Conservation (phyloP, 495 filamentous ascomycete species). For the Oleoguttula mirabilis region DNA sequence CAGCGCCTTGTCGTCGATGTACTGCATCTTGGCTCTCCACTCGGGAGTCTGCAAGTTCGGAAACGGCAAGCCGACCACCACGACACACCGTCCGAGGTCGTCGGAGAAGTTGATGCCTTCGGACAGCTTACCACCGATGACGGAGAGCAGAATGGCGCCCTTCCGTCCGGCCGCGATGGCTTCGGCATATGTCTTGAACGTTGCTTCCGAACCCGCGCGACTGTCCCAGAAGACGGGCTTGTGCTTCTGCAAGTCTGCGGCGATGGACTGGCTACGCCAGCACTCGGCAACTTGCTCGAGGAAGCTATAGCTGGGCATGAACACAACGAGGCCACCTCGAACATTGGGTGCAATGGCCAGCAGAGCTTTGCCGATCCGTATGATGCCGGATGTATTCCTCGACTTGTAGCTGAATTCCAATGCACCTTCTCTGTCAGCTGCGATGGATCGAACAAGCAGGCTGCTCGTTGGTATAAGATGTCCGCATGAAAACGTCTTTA, state of each 20-base stretch:
- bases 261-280: constrained; percentile 49
- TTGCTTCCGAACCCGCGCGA: constrained; percentile 40
- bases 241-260: constrained; percentile 17
- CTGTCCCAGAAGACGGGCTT: constrained; percentile 32
- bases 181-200: constrained; percentile 57
- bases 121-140: constrained; percentile 89
- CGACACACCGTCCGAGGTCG: constrained; percentile 70
- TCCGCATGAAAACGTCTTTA: constrained; percentile 79
- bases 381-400: not conserved
- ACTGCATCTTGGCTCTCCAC: constrained; percentile 83
- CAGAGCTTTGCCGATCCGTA: constrained; percentile 8
- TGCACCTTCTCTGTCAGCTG: constrained; percentile 5
- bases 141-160: constrained; percentile 76
- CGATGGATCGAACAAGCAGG: constrained; percentile 57
- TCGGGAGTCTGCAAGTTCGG: constrained; percentile 81
- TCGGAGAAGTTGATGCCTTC: constrained; percentile 99
- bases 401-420: constrained; percentile 17
- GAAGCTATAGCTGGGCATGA: constrained; percentile 92
- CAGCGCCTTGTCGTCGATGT: constrained; percentile 61
- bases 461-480: constrained; percentile 84
- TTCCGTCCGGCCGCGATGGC: constrained; percentile 47
- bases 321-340: constrained; percentile 87
- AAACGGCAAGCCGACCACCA: constrained; percentile 85
- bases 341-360: constrained; percentile 34
- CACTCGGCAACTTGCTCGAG: constrained; percentile 55